A percentile compares a stretch with the other conserved stretches of the same genome.
phyloP scores from a whole-genome alignment of 257 asterid species.

The Nicotiana tomentosiformis region DNA sequence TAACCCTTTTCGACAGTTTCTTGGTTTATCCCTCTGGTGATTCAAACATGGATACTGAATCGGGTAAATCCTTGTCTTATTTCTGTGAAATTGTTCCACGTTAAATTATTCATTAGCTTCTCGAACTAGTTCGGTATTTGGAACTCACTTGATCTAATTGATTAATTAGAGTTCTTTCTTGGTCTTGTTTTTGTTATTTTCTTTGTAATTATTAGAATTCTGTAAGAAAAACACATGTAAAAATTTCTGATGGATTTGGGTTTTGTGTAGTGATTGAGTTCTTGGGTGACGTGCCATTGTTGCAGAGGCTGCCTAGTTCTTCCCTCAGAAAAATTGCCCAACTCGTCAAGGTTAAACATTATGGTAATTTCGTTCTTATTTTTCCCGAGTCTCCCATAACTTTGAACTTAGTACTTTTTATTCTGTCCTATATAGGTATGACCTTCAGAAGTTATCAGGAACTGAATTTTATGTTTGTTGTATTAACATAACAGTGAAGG shows the following conservation, averaged over 20 bases:
- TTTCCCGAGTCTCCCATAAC: background rate
- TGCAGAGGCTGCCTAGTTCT: slow-evolving; percentile 80
- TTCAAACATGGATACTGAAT: slow-evolving; percentile 6
- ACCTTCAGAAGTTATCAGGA: background rate
- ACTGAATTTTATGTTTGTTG: background rate
- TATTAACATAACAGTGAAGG: background rate
- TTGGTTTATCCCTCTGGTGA: background rate
- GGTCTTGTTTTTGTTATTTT: background rate
- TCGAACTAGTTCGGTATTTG: background rate
- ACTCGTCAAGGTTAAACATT: slow-evolving; percentile 51
- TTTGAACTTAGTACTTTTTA: background rate
- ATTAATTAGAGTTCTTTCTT: background rate
- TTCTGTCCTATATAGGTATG: background rate
- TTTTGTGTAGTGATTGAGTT: slow-evolving; percentile 68
- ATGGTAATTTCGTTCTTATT: slow-evolving; percentile 32
- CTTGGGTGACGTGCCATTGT: slow-evolving; percentile 83
- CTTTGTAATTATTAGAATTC: background rate
- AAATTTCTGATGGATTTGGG: background rate
- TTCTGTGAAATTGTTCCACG: background rate
- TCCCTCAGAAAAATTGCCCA: slow-evolving; percentile 70
- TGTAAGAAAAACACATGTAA: background rate
- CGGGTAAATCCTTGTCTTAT: background rate
- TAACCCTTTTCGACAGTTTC: background rate
- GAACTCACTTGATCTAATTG: background rate
- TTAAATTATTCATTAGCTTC: background rate